Evolutionary conservation across 2,329 filamentous ascomycete species (phyloP).

Genomic region (Penicillium sp.): DNA sequence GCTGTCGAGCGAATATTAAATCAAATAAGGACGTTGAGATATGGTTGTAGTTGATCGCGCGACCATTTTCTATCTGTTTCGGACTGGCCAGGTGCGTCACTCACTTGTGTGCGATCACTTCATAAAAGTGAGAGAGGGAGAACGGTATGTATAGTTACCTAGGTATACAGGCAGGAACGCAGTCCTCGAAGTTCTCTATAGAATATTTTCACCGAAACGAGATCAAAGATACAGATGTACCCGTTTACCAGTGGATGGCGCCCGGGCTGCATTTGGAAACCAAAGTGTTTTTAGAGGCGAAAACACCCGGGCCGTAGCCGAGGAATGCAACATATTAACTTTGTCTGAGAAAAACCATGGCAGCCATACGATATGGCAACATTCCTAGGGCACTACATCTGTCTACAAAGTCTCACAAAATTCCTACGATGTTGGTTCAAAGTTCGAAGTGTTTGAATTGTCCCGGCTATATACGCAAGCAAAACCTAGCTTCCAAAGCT

Average conservation of each 20-base stretch:
- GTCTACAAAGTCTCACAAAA: neutral
- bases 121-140: too few species aligned
- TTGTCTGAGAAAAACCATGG: neutral
- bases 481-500: neutral
- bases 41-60: too few species aligned
- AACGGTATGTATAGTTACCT: too few species aligned
- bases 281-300: neutral
- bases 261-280: neutral
- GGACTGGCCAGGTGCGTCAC: too few species aligned
- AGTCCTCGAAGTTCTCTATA: neutral
- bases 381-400: neutral
- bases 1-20: too few species aligned
- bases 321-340: neutral
- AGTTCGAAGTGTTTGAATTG: slow-evolving; percentile 6
- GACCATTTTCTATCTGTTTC: too few species aligned
- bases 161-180: too few species aligned
- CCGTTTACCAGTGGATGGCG: neutral
- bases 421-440: neutral
- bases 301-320: neutral
- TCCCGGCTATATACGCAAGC: neutral
- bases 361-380: neutral
- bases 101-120: too few species aligned
- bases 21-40: too few species aligned
- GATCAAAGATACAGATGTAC: neutral
- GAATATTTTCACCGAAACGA: neutral